These are phyloP conservation scores for Chaetothyriales sp. DNA, from an alignment of 2,329 filamentous ascomycete genomes.

Conservation along the genomic window DNA sequence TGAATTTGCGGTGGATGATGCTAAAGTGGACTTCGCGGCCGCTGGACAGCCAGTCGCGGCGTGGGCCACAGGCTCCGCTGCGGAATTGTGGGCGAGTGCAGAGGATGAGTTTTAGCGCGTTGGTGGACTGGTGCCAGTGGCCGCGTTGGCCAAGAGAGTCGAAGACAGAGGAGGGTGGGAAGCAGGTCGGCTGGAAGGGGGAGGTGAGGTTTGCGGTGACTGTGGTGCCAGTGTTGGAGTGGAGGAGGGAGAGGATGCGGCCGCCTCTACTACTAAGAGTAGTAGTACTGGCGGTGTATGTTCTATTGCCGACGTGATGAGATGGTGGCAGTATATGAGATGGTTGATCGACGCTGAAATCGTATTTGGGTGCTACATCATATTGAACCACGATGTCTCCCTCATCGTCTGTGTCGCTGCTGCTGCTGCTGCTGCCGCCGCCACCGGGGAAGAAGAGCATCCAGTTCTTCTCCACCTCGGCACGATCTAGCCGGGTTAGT, in stretches of 20 bases:
- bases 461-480: conserved; percentile 30
- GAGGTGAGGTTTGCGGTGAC: conserved; percentile 23
- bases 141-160: conserved; percentile 15
- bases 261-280: conserved; percentile 1
- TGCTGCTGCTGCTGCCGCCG: conserved; percentile 11
- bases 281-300: background rate
- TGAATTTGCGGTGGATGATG: conserved; percentile 26
- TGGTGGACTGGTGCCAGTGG: conserved; percentile 29
- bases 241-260: conserved; percentile 22
- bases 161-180: background rate
- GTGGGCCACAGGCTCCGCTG: conserved; percentile 12
- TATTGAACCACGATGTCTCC: background rate
- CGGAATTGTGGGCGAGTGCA: conserved; percentile 18
- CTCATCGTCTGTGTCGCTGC: conserved; percentile 15
- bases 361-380: background rate
- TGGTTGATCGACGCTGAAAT: background rate
- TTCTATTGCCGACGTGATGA: too few species aligned
- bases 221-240: conserved; percentile 21
- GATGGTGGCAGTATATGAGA: too few species aligned
- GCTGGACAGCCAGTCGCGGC: background rate
- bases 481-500: conserved; percentile 23
- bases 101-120: conserved; percentile 25
- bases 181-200: conserved; percentile 6
- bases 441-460: conserved; percentile 24
- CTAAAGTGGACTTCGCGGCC: conserved; percentile 23